Evolutionary conservation across 73 alveolate species (phyloP), one percentile per base, ranked within the genome.

Genomic region (Paramecium sonneborni): DNA sequence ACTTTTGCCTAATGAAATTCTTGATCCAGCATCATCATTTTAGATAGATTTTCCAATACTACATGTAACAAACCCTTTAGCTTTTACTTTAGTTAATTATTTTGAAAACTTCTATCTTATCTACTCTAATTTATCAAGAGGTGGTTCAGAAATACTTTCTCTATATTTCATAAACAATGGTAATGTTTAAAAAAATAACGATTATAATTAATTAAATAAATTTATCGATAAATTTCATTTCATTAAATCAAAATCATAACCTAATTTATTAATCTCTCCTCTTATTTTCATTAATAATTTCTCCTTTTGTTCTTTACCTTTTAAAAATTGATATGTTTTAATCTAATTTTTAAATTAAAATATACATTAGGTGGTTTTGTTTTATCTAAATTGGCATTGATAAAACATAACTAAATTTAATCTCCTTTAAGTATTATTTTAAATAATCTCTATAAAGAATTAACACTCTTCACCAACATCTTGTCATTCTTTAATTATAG

Each of bases 111-210:
- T 72, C 3, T 32, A 32, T 38, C 86, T 72, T 23, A 72, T 35
- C 15, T 72, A 34, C 23, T 72, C 86, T 72, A 72, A 34, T 72
- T 72, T 72, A 38, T 72, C 57, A 15, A 72, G 57, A 15, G 86
- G 86, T 9, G 86, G 86, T 18, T 72, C 86, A 28, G 86, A 72
- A 11, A 62, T 62, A 62, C 84, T 62, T 5, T 62, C 84, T 62
- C 84, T 62, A 14, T 62, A 23, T 62, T 26, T 62, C 84, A 62
- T 62, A 26, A 62, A 12, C 10, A 20, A 1, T 23, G 39, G 23
- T 15, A 30, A 12, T 57, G 37, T 30, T 30, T 12, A 62, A 30
- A 62, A 62, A 62, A 62, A 62, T 62, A 62, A 62, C 84, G 84
- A 62, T 62, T 62, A 62, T 32, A 62, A 62, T 62, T 62, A 62